Conservation (phyloP, 306 rosid genomes). For the Crotalaria pallida region DNA sequence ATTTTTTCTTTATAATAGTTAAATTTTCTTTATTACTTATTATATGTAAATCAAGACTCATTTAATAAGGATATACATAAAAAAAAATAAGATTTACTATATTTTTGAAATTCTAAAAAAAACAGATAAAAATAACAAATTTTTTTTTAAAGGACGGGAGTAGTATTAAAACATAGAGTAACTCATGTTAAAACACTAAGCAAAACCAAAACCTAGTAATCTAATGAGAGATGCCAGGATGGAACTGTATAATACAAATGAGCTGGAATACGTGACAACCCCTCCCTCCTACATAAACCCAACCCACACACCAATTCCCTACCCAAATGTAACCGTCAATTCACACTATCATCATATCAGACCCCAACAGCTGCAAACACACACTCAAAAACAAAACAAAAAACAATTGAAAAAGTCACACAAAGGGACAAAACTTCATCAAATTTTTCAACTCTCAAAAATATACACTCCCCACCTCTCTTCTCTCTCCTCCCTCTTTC, state of each 20-base stretch:
- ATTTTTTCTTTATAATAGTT: no score
- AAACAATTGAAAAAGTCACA: slow-evolving; percentile 7
- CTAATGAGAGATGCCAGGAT: not conserved
- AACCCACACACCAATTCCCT: not conserved
- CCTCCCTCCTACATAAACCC: not conserved
- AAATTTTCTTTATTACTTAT: no score
- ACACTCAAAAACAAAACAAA: not conserved
- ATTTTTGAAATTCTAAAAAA: no score
- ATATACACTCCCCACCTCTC: not conserved
- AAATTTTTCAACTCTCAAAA: slow-evolving; percentile 7
- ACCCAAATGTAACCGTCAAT: slow-evolving; percentile 28
- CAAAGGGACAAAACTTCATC: slow-evolving; percentile 17
- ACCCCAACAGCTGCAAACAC: slow-evolving; percentile 11
- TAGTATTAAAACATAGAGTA: no score
- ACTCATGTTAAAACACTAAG: not conserved
- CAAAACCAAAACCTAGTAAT: not conserved
- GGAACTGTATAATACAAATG: not conserved
- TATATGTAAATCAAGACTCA: no score
- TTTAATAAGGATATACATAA: no score
- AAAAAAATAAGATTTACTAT: no score
- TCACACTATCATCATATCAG: no score
- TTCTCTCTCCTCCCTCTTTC: not conserved
- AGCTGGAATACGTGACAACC: slow-evolving; percentile 17
- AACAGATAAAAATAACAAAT: no score
- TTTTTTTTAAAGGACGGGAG: no score